Evolutionary conservation across 2,329 filamentous ascomycete genomes (phyloP).

Genomic region (Hymenoscyphus albidus): DNA sequence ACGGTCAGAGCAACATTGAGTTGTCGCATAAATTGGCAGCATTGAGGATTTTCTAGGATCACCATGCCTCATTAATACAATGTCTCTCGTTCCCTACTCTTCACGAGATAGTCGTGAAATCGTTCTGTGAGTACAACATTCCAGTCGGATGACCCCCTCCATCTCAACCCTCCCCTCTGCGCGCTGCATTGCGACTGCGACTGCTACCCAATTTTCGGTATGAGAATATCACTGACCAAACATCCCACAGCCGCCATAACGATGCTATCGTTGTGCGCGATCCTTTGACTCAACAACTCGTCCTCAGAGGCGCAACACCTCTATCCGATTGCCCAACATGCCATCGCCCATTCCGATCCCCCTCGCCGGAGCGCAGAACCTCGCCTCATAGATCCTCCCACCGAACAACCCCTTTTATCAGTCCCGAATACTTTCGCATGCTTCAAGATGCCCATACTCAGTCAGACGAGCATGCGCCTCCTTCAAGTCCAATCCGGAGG

Average conservation of each 20-base stretch:
- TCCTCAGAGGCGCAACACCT: conserved; percentile 61
- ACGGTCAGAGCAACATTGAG: background rate
- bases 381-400: conserved; percentile 42
- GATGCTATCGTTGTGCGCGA: conserved; percentile 92
- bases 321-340: conserved; percentile 69
- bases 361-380: conserved; percentile 45
- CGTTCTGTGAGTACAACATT: conserved; percentile 61
- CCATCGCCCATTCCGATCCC: conserved; percentile 40
- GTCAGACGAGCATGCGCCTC: conserved; percentile 39
- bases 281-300: conserved; percentile 76
- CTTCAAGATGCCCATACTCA: conserved; percentile 54
- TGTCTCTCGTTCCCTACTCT: conserved; percentile 74
- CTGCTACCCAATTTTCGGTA: conserved; percentile 10
- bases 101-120: conserved; percentile 71
- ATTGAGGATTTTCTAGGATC: background rate
- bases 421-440: conserved; percentile 94
- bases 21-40: background rate
- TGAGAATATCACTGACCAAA: conserved; percentile 21
- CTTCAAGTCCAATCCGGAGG: conserved; percentile 52
- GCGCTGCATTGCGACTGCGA: background rate
- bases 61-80: conserved; percentile 24
- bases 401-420: conserved; percentile 62
- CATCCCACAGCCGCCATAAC: conserved; percentile 68
- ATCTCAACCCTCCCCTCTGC: background rate
- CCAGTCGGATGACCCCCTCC: background rate